phyloP scores from a whole-genome alignment of 2,329 filamentous ascomycete genomes.

The Stachybotrys elegans region DNA sequence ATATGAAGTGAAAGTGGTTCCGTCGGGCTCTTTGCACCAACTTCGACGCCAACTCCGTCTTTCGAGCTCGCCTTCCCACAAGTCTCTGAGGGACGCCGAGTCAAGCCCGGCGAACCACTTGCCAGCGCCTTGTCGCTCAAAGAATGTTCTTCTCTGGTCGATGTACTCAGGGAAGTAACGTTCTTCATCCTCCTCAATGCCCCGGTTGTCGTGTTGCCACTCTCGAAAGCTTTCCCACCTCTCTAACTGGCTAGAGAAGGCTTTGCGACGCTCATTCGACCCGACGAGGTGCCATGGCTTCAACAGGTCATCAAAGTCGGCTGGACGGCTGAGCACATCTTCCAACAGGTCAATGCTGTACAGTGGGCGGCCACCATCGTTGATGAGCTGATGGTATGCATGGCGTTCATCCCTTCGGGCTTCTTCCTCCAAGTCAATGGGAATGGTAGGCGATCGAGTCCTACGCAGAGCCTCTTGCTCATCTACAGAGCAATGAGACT shows the following conservation, averaged over 20 bases:
- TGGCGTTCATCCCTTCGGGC: constrained; percentile 10
- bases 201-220: constrained; percentile 22
- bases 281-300: constrained; percentile 15
- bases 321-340: constrained; percentile 14
- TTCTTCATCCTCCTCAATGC: constrained; percentile 12
- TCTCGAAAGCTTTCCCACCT: constrained; percentile 24
- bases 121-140: not conserved
- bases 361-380: constrained; percentile 23
- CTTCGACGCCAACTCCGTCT: constrained; percentile 6
- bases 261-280: constrained; percentile 5
- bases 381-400: constrained; percentile 21
- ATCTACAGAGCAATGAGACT: not conserved
- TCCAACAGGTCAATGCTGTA: constrained; percentile 21
- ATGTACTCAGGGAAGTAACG: constrained; percentile 8
- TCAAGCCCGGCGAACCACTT: constrained; percentile 10
- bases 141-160: constrained; percentile 3
- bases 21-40: constrained; percentile 9
- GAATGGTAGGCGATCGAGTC: not conserved
- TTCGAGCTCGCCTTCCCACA: constrained; percentile 7
- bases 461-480: not conserved
- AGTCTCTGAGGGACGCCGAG: constrained; percentile 5
- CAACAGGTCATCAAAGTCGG: constrained; percentile 19
- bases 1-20: constrained; percentile 18
- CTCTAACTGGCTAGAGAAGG: constrained; percentile 19
- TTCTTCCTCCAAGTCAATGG: not conserved